A percentile compares a stretch with the other conserved stretches of the same genome.
These are phyloP conservation scores for Laetiporus sulphureus DNA, from an alignment of 1,284 basidiomycete genomes.

Conservation along the genomic window DNA sequence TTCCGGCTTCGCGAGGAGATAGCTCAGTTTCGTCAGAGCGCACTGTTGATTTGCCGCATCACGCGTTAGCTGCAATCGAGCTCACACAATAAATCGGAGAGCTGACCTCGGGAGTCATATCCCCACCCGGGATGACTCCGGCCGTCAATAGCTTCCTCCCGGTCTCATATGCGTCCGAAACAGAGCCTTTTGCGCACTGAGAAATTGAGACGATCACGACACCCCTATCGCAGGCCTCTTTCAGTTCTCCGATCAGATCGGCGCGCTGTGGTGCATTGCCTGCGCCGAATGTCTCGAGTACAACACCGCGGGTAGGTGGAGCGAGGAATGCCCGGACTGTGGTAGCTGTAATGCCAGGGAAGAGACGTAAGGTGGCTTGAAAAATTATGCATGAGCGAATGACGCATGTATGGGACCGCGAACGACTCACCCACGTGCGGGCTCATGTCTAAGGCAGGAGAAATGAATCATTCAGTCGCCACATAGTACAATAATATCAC, in stretches of 20 bases:
- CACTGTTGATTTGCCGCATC: too few relatives aligned
- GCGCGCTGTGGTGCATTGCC: constrained; percentile 76
- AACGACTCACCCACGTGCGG: constrained; percentile 61
- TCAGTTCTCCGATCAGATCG: constrained; percentile 64
- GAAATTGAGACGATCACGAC: constrained; percentile 88
- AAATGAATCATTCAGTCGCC: too few relatives aligned
- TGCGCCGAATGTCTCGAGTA: constrained; percentile 87
- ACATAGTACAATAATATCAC: constrained; percentile 7
- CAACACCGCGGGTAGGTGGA: constrained; percentile 69
- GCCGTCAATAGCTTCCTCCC: constrained; percentile 66
- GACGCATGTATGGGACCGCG: background rate
- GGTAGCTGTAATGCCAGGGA: constrained; percentile 77
- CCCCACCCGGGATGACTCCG: constrained; percentile 76
- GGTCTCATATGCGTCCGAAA: constrained; percentile 77
- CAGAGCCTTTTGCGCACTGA: constrained; percentile 81
- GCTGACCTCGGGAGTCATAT: constrained; percentile 90
- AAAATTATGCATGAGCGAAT: background rate
- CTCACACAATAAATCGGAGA: too few relatives aligned
- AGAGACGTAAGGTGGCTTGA: constrained; percentile 74
- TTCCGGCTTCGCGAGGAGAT: constrained; percentile 82
- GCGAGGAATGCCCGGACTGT: constrained; percentile 70
- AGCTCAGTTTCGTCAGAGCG: constrained; percentile 83
- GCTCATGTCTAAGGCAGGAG: constrained; percentile 52
- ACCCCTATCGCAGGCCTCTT: constrained; percentile 76
- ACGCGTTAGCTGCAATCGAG: too few relatives aligned